Base-by-base conservation (phyloP, 495 filamentous ascomycete species). In the Gamarada debralockiae region DNA sequence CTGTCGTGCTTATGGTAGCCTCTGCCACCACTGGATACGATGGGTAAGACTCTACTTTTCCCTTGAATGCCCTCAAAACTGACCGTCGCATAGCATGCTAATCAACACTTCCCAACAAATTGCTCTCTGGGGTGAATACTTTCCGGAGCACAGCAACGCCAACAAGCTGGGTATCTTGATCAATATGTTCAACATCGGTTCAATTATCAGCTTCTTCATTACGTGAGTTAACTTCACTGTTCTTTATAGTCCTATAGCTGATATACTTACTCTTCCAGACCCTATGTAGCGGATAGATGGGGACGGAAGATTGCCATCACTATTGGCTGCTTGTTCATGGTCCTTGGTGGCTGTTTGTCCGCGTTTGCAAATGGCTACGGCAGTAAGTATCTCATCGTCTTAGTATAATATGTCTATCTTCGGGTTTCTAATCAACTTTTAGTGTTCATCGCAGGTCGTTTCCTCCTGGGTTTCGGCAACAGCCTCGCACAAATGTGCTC, bases 251-350 rank as follows among this genome's bases (percentile, higher is more conserved):
- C 27, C 10, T 29, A 10, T 29, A 29, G 27, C 27, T 29, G 4
- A 29, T 29, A 5, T 5, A 5, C 27, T 29, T 29, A 10, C 27
- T 29, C 4, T 40, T 37, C 12, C 20, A 76, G 73, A 10, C 75
- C 77, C 0, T 69, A 63, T 15, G 46, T 78, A 9, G 74, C 75
- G 50, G 70, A 79, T 46, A 58, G 49, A 8, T 48, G 54, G 22
- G 80, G 80, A 33, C 72, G 80, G 40, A 69, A 77, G 24, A 56
- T 69, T 57, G 77, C 74, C 33, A 72, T 83, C 31, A 66, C 79
- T 36, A 70, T 75, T 52, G 78, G 79, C 46, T 74, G 78, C 21
- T 17, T 71, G 2, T 74, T 81, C 57, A 79, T 79, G 73, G 65
- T 75, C 13, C 41, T 77, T 18, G 78, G 78, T 22, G 69, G 70